These are phyloP conservation scores for Colletotrichum lini DNA, from an alignment of 2,329 filamentous ascomycete genomes.

Conservation along the genomic window DNA sequence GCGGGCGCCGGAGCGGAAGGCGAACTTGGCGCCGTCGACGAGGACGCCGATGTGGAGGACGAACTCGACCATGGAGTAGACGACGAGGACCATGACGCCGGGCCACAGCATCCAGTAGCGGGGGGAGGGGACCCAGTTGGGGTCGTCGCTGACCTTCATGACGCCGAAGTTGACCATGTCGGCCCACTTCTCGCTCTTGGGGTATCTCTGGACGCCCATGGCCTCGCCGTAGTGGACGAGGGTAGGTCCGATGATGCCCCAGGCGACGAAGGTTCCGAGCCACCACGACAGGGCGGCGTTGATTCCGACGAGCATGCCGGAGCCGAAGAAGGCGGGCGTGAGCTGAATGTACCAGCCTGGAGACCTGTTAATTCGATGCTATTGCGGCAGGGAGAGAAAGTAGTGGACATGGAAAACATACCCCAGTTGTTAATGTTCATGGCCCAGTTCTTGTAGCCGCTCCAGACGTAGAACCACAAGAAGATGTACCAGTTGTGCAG, in stretches of 20 bases:
- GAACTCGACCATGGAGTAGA: constrained; percentile 58
- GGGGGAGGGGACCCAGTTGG: constrained; percentile 53
- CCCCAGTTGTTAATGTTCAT: constrained; percentile 71
- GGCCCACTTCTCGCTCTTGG: constrained; percentile 48
- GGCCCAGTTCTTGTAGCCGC: constrained; percentile 64
- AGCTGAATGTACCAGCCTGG: constrained; percentile 69
- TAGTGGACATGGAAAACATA: not conserved
- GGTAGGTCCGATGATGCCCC: constrained; percentile 65
- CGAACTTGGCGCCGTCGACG: constrained; percentile 53
- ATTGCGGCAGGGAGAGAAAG: not conserved
- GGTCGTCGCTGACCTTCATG: constrained; percentile 49
- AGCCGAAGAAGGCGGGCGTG: constrained; percentile 74
- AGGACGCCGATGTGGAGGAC: constrained; percentile 57
- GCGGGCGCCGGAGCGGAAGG: constrained; percentile 49
- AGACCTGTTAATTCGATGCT: not conserved
- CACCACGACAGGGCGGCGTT: constrained; percentile 73
- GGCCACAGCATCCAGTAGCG: constrained; percentile 61
- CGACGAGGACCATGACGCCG: constrained; percentile 59
- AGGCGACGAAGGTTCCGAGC: constrained; percentile 68
- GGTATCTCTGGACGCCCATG: constrained; percentile 57
- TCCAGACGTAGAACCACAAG: constrained; percentile 69
- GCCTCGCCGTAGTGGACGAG: constrained; percentile 65
- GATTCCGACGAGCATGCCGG: constrained; percentile 61
- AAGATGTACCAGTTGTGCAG: constrained; percentile 71
- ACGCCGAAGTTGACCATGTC: constrained; percentile 49